A percentile compares a stretch with the other conserved stretches of the same genome.
Evolutionary conservation across 2,329 filamentous ascomycete genomes (phyloP).

Genomic region (Penicillium sp.): DNA sequence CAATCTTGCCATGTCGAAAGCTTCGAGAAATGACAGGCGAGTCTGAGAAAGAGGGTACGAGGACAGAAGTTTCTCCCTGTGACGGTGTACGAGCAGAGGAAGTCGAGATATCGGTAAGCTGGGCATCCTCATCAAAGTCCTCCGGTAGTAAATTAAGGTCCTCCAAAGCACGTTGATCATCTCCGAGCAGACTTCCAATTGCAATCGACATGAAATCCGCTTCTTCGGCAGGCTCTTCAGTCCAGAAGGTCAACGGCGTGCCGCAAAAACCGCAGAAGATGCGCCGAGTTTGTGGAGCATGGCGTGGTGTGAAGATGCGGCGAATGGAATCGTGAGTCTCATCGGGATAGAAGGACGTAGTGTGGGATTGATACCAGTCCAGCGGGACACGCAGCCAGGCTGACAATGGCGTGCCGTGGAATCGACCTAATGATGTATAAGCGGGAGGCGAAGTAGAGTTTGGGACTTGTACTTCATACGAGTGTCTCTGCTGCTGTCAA

Average conservation of each 20-base stretch:
- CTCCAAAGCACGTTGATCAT: conserved; percentile 71
- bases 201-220: conserved; percentile 78
- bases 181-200: conserved; percentile 70
- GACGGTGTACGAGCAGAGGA: conserved; percentile 13
- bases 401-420: conserved; percentile 70
- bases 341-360: conserved; percentile 73
- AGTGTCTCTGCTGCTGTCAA: conserved; percentile 69
- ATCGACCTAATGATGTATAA: conserved; percentile 50
- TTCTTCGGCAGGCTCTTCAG: conserved; percentile 67
- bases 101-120: neutral
- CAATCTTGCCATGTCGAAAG: conserved; percentile 38
- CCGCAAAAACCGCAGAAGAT: conserved; percentile 93
- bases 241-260: conserved; percentile 81
- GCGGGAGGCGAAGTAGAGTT: neutral
- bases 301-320: conserved; percentile 63
- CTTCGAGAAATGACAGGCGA: conserved; percentile 31
- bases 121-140: conserved; percentile 37
- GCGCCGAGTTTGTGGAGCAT: conserved; percentile 61
- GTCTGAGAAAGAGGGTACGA: conserved; percentile 20
- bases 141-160: conserved; percentile 71
- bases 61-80: conserved; percentile 11
- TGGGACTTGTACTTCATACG: conserved; percentile 40
- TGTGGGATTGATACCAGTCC: conserved; percentile 74
- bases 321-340: conserved; percentile 69
- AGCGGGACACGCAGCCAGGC: conserved; percentile 83